Conservation (phyloP, 2,329 filamentous ascomycete species). For the Aspergillus vadensis region DNA sequence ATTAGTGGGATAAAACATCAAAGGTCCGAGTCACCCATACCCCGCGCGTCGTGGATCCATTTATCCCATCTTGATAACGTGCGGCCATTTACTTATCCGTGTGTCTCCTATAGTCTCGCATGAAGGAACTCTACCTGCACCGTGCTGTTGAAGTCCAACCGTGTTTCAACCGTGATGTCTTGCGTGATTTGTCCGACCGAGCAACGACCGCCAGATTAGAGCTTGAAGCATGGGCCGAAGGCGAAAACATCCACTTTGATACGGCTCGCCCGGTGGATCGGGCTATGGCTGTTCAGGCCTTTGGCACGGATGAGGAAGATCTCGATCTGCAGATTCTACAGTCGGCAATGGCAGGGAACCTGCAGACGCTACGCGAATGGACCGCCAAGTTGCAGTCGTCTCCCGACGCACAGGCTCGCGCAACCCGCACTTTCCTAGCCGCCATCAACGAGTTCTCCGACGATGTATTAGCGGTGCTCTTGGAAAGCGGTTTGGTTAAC, state of each 20-base stretch:
- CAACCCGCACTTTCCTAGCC: slow-evolving; percentile 87
- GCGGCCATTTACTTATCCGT: slow-evolving; percentile 34
- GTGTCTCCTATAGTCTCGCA: slow-evolving; percentile 67
- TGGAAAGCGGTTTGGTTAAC: slow-evolving; percentile 81
- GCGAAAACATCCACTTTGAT: slow-evolving; percentile 86
- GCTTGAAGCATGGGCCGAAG: slow-evolving; percentile 94
- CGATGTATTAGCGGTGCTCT: slow-evolving; percentile 71
- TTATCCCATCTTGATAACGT: neutral
- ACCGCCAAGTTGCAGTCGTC: slow-evolving; percentile 68
- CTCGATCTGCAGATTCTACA: slow-evolving; percentile 86
- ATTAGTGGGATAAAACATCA: slow-evolving; percentile 94
- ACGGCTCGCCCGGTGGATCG: slow-evolving; percentile 47
- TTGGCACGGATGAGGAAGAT: slow-evolving; percentile 81
- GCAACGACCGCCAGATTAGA: slow-evolving; percentile 95
- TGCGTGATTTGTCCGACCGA: slow-evolving; percentile 94
- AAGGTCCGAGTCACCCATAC: slow-evolving; percentile 59
- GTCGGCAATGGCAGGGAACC: slow-evolving; percentile 76
- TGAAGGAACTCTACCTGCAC: slow-evolving; percentile 95
- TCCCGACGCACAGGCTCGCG: slow-evolving; percentile 68
- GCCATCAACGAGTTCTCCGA: slow-evolving; percentile 84
- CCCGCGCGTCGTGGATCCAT: neutral
- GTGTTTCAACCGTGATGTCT: slow-evolving; percentile 96
- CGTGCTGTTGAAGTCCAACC: slow-evolving; percentile 96
- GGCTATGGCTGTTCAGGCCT: slow-evolving; percentile 38
- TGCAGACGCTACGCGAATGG: slow-evolving; percentile 76